These are phyloP conservation scores for Acer saccharum DNA, from an alignment of 345 rosid species.

Conservation along the genomic window DNA sequence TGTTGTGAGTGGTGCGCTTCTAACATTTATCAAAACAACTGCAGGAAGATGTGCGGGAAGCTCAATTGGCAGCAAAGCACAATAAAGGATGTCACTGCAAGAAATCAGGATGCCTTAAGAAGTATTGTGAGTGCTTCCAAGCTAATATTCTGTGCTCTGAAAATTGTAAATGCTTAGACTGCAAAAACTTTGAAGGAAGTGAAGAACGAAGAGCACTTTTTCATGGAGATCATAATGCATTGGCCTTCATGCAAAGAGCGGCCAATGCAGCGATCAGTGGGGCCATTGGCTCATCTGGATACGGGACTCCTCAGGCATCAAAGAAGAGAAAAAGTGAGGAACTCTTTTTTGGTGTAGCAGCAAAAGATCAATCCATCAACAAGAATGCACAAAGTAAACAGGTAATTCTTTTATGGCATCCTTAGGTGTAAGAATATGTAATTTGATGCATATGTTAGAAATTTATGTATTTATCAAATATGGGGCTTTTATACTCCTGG, in stretches of 20 bases:
- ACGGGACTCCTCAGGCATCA: slow-evolving; percentile 39
- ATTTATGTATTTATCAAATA: neutral
- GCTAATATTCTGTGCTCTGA: slow-evolving; percentile 83
- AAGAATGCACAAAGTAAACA: slow-evolving; percentile 31
- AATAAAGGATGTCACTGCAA: slow-evolving; percentile 89
- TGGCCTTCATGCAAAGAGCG: slow-evolving; percentile 54
- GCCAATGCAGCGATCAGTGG: slow-evolving; percentile 71
- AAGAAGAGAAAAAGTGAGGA: slow-evolving; percentile 64
- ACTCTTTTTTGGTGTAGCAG: slow-evolving; percentile 26
- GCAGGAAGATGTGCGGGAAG: slow-evolving; percentile 56
- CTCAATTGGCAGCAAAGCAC: slow-evolving; percentile 64
- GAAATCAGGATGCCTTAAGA: slow-evolving; percentile 91
- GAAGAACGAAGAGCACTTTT: slow-evolving; percentile 58
- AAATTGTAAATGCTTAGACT: slow-evolving; percentile 79
- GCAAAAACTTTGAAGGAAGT: slow-evolving; percentile 81
- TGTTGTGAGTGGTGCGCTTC: neutral
- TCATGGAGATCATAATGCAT: slow-evolving; percentile 46
- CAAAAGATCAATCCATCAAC: slow-evolving; percentile 30
- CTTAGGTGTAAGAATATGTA: slow-evolving; percentile 10
- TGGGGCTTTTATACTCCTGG: neutral
- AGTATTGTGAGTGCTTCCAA: slow-evolving; percentile 93
- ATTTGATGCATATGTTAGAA: neutral
- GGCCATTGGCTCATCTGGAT: slow-evolving; percentile 68
- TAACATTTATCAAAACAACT: slow-evolving; percentile 23
- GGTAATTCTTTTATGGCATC: slow-evolving; percentile 34